phyloP scores from a whole-genome alignment of 2,329 filamentous ascomycete species.

The Neoascochyta sp. region DNA sequence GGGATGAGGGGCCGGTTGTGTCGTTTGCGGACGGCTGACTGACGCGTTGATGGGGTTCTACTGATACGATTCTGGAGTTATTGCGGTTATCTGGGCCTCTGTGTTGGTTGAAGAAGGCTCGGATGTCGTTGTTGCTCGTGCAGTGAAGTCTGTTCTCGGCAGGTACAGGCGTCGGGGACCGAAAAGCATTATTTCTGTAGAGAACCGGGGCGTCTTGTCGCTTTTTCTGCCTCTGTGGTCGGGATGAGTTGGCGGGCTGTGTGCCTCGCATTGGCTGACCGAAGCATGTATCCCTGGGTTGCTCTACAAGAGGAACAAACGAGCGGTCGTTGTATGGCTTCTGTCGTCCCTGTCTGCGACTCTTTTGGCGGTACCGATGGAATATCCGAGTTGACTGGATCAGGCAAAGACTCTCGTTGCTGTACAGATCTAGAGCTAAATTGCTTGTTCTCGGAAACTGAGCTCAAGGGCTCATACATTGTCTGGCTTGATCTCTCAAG shows the following conservation, averaged over 20 bases:
- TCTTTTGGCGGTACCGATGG: neutral
- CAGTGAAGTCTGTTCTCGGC: too few species aligned
- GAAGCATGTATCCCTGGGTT: conserved; percentile 18
- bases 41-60: too few species aligned
- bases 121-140: conserved; percentile 25
- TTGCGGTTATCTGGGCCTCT: too few species aligned
- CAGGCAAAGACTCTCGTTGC: too few species aligned
- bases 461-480: too few species aligned
- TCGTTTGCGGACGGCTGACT: too few species aligned
- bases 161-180: conserved; percentile 1
- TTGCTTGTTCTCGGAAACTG: too few species aligned
- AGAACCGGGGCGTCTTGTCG: conserved; percentile 1
- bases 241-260: conserved; percentile 1
- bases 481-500: too few species aligned
- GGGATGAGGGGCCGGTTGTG: too few species aligned
- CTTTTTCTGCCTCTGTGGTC: conserved; percentile 4
- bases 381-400: too few species aligned
- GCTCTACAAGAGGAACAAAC: conserved; percentile 23
- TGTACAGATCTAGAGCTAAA: too few species aligned
- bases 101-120: conserved; percentile 17
- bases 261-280: conserved; percentile 12
- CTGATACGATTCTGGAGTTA: too few species aligned
- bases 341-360: neutral
- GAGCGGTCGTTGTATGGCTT: conserved; percentile 20
- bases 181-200: neutral